Conservation (phyloP, 768 basidiomycete genomes). For the Amanita pseudoporphyria region DNA sequence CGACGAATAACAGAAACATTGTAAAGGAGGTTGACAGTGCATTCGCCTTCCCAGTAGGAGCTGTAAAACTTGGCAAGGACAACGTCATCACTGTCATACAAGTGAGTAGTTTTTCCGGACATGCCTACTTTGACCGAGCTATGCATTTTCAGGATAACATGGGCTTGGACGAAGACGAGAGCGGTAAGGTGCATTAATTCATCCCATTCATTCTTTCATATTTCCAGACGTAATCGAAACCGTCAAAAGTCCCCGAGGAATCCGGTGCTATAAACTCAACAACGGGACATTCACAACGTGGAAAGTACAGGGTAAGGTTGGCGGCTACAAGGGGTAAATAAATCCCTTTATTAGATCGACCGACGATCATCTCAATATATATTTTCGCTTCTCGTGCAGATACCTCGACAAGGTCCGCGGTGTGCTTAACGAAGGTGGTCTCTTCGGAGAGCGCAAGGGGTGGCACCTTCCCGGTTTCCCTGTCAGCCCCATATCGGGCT, state of each 20-base stretch:
- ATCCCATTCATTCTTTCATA: not conserved
- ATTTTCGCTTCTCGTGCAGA: constrained; percentile 24
- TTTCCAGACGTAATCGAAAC: constrained; percentile 32
- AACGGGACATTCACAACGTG: constrained; percentile 49
- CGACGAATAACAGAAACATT: constrained; percentile 52
- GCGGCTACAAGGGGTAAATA: constrained; percentile 55
- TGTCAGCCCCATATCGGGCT: constrained; percentile 37
- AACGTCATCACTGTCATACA: constrained; percentile 76
- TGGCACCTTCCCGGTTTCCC: constrained; percentile 68
- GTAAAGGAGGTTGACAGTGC: constrained; percentile 59
- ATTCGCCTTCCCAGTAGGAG: constrained; percentile 50
- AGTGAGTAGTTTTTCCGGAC: constrained; percentile 22
- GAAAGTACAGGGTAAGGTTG: constrained; percentile 71
- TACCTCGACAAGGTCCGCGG: constrained; percentile 65
- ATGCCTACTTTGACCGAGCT: not conserved
- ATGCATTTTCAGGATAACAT: constrained; percentile 54
- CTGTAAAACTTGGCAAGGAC: constrained; percentile 41
- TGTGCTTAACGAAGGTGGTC: constrained; percentile 63
- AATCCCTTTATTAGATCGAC: not conserved
- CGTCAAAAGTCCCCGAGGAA: constrained; percentile 67
- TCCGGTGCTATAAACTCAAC: constrained; percentile 68
- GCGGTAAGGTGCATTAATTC: constrained; percentile 24
- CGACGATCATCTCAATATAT: not conserved
- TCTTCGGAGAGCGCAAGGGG: constrained; percentile 59
- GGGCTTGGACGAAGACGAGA: constrained; percentile 62